These are phyloP conservation scores for Aspergillus terreus DNA, from an alignment of 2,329 filamentous ascomycete species.

Conservation along the genomic window DNA sequence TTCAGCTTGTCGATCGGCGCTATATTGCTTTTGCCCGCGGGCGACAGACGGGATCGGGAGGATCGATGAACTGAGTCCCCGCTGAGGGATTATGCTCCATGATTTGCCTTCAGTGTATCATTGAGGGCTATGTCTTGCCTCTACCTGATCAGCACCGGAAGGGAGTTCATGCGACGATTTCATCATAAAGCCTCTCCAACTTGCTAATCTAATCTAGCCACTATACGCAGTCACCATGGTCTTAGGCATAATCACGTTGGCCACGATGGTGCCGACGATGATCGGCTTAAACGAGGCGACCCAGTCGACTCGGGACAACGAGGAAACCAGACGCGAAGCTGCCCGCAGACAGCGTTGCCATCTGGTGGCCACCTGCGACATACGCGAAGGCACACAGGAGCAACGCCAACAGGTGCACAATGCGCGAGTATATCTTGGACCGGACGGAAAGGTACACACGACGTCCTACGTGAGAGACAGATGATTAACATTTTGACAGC, in stretches of 20 bases:
- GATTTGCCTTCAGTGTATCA: no score
- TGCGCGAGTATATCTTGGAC: conserved; percentile 8
- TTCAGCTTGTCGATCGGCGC: no score
- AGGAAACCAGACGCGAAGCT: conserved; percentile 15
- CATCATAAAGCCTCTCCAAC: neutral
- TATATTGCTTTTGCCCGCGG: no score
- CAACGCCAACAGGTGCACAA: conserved; percentile 20
- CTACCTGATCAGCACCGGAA: no score
- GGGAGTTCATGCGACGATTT: neutral
- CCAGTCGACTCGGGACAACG: conserved; percentile 17
- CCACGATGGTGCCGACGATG: conserved; percentile 24
- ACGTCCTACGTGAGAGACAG: neutral
- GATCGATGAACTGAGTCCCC: no score
- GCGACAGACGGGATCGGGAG: no score
- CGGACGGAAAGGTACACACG: neutral
- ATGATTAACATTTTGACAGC: conserved; percentile 4
- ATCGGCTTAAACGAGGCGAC: conserved; percentile 23
- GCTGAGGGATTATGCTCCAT: no score
- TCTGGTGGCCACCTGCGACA: conserved; percentile 18
- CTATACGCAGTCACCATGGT: conserved; percentile 14
- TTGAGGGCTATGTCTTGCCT: no score
- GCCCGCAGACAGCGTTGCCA: conserved; percentile 20
- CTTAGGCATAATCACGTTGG: conserved; percentile 21
- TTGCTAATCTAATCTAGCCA: no score
- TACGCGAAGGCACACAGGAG: conserved; percentile 16